phyloP scores from a whole-genome alignment of 352 stramenopile genomes.

The Globisporangium sylvaticum region DNA sequence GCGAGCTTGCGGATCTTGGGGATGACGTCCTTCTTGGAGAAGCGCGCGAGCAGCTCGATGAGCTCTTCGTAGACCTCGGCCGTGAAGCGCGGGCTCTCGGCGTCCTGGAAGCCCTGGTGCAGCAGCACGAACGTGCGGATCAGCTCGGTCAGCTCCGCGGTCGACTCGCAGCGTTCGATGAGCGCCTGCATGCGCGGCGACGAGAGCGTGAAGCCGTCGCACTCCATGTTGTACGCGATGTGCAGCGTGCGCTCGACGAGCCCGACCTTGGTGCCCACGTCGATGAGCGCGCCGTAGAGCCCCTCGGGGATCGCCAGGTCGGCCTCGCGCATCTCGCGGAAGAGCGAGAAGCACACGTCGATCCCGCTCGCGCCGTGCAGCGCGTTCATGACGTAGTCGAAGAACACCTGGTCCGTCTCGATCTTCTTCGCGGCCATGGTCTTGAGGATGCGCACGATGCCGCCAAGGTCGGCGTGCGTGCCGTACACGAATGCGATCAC shows the following conservation, averaged over 20 bases:
- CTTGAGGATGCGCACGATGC: slow-evolving; percentile 40
- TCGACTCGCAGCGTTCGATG: slow-evolving; percentile 38
- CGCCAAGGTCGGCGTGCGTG: slow-evolving; percentile 44
- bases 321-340: slow-evolving; percentile 42
- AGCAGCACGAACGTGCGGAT: slow-evolving; percentile 61
- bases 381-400: slow-evolving; percentile 57
- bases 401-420: slow-evolving; percentile 50
- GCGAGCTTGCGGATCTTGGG: slow-evolving; percentile 41
- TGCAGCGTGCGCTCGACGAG: slow-evolving; percentile 69
- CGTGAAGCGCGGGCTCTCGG: slow-evolving; percentile 34
- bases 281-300: slow-evolving; percentile 57
- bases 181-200: slow-evolving; percentile 47
- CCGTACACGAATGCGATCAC: slow-evolving; percentile 65
- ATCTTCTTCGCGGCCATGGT: slow-evolving; percentile 39
- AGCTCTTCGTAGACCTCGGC: slow-evolving; percentile 57
- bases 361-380: slow-evolving; percentile 54
- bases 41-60: slow-evolving; percentile 35
- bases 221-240: slow-evolving; percentile 83
- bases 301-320: slow-evolving; percentile 45
- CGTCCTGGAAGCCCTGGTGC: slow-evolving; percentile 39
- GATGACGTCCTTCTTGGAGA: slow-evolving; percentile 42
- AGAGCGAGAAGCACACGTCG: slow-evolving; percentile 69
- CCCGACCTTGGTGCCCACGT: slow-evolving; percentile 49
- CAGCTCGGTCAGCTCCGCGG: slow-evolving; percentile 50
- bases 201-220: slow-evolving; percentile 56